These are phyloP conservation scores for Leptodermis oblonga DNA, from an alignment of 257 asterid species.

Conservation along the genomic window DNA sequence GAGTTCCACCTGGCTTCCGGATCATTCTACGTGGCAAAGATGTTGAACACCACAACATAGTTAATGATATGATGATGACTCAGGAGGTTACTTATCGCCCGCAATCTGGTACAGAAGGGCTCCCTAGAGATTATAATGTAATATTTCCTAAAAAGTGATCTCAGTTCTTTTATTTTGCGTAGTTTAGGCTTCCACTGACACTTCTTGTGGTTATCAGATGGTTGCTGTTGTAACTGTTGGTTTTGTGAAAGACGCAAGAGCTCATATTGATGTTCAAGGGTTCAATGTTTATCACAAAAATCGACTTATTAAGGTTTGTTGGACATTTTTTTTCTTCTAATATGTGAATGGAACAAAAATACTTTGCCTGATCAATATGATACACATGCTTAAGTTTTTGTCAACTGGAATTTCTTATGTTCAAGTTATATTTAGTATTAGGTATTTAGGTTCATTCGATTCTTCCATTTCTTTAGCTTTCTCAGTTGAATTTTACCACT, in stretches of 20 bases:
- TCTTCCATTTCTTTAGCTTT: background rate
- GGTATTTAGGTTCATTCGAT: background rate
- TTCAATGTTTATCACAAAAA: slow-evolving; percentile 97
- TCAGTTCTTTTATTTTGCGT: slow-evolving; percentile 9
- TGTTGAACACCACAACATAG: slow-evolving; percentile 90
- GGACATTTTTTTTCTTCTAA: background rate
- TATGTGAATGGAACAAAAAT: background rate
- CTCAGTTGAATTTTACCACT: background rate
- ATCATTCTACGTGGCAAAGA: slow-evolving; percentile 91
- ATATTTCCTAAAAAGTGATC: slow-evolving; percentile 13
- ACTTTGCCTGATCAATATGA: background rate
- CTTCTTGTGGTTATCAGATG: slow-evolving; percentile 41
- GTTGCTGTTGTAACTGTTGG: slow-evolving; percentile 89
- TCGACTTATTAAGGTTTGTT: slow-evolving; percentile 83
- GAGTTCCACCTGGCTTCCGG: slow-evolving; percentile 75
- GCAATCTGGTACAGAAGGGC: slow-evolving; percentile 68
- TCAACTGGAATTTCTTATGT: background rate
- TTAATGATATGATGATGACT: slow-evolving; percentile 98
- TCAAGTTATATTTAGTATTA: background rate
- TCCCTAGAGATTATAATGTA: slow-evolving; percentile 62
- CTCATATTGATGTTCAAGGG: slow-evolving; percentile 97
- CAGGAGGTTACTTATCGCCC: slow-evolving; percentile 90
- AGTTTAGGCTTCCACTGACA: slow-evolving; percentile 17
- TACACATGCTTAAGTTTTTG: background rate
- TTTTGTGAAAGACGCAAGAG: slow-evolving; percentile 90